Base-by-base conservation (phyloP, 1,284 basidiomycete species). In the Singerocomus rubriflavus region DNA sequence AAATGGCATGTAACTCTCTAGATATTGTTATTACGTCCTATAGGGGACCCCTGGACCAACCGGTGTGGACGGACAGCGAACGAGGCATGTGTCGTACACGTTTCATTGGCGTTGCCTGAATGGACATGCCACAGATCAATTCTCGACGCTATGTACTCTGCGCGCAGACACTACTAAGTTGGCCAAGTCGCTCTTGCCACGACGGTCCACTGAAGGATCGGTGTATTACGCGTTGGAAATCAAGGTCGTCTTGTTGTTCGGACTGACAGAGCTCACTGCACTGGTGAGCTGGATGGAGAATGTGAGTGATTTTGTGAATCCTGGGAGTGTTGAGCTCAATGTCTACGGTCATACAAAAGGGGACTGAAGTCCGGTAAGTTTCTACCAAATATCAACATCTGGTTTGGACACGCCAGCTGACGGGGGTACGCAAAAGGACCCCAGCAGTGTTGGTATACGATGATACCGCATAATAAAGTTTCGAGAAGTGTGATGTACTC, bases 261-360 rank as follows among this genome's bases (percentile, higher is more conserved):
- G 76, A 5, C 53, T 75, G 39, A 75, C 77, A 0, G 76, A 78
- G 55, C 62, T 77, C 46, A 71, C 68, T 45, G 76, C 76, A 0
- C 72, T 76, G 46, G 55, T 78, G 32, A 62, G 67, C 29, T 78
- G 76, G 74, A 59, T 55, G 40, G 75, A 78, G 34, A 67, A 73
- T 47, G 77, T 75, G 49, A 44, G 66, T 61, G 7, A 11, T 29
- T n/a, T 1, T 26, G 1, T 14, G 41, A 0, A 17, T 40, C 3
- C n/a, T 4, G 26, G 4, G 33, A 38, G 21, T 27, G 8, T 11
- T 17, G 8, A 41, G 7, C 47, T 57, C 5, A 21, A 61, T 16
- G 45, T 44, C 13, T 54, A 40, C 32, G 37, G 47, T 34, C 47
- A 7, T 26, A 25, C 33, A 21, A 21, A 29, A 66, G 71, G 69